phyloP scores from a whole-genome alignment of 2,329 filamentous ascomycete genomes.

The Fusarium brevicatenulatum region DNA sequence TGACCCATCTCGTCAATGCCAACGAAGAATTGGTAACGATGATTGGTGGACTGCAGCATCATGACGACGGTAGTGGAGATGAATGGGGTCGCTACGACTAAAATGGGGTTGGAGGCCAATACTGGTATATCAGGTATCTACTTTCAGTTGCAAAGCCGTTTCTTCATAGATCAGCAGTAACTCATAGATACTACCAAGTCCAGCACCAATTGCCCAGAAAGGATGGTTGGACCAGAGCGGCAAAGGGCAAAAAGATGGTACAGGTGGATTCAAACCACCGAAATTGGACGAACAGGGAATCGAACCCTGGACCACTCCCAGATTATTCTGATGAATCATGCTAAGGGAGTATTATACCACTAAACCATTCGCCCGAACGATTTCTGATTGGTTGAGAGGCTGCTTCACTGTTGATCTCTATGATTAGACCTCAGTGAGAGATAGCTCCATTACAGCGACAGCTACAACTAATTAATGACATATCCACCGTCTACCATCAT shows the following conservation, averaged over 20 bases:
- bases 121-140: neutral
- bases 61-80: constrained; percentile 6
- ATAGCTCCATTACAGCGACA: neutral
- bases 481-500: constrained; percentile 65
- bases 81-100: neutral
- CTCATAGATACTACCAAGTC: neutral
- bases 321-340: neutral
- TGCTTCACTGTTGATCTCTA: rapidly evolving
- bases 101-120: neutral
- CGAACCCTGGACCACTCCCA: constrained; percentile 12
- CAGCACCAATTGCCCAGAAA: rapidly evolving
- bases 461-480: constrained; percentile 53
- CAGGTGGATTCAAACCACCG: neutral
- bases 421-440: rapidly evolving
- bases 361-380: constrained; percentile 11
- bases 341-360: constrained; percentile 23
- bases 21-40: neutral
- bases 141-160: neutral
- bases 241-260: neutral
- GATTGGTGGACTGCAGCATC: neutral
- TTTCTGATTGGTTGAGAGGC: neutral
- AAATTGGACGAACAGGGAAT: constrained; percentile 8
- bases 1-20: neutral
- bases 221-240: rapidly evolving
- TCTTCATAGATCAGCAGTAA: rapidly evolving